phyloP scores from a whole-genome alignment of 306 rosid species.

The Cucumis hystrix region DNA sequence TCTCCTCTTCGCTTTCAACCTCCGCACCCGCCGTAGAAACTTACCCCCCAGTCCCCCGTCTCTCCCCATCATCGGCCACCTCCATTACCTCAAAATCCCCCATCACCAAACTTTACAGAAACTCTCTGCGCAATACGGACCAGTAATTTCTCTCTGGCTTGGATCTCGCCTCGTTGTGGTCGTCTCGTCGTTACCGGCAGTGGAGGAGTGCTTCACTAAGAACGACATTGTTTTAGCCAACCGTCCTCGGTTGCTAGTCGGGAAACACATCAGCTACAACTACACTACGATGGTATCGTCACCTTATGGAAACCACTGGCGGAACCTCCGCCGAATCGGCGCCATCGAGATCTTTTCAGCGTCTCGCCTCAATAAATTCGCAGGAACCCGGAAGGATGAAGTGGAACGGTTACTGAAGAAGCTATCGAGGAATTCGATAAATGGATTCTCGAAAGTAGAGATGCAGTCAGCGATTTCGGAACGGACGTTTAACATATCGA shows the following conservation, averaged over 20 bases:
- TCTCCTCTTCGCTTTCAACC: slow-evolving; percentile 14
- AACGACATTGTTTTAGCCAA: slow-evolving; percentile 50
- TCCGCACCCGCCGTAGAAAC: slow-evolving; percentile 10
- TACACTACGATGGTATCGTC: slow-evolving; percentile 16
- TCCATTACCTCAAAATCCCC: slow-evolving; percentile 36
- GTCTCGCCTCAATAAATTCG: slow-evolving; percentile 19
- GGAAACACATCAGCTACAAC: slow-evolving; percentile 35
- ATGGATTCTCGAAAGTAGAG: slow-evolving; percentile 19
- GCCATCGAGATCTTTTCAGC: slow-evolving; percentile 53
- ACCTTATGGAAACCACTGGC: slow-evolving; percentile 68
- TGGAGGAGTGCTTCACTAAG: slow-evolving; percentile 60
- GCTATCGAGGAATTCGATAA: slow-evolving; percentile 3
- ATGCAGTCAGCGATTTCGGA: slow-evolving; percentile 28
- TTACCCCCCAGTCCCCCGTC: slow-evolving; percentile 41
- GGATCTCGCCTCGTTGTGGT: slow-evolving; percentile 27
- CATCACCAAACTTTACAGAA: slow-evolving; percentile 19
- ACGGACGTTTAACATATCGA: slow-evolving; percentile 39
- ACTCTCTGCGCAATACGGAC: slow-evolving; percentile 38
- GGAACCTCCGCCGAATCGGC: slow-evolving; percentile 57
- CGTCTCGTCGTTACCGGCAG: slow-evolving; percentile 33
- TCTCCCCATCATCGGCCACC: slow-evolving; percentile 51
- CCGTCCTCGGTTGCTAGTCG: slow-evolving; percentile 14
- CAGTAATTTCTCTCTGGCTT: slow-evolving; percentile 14
- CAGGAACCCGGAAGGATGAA: slow-evolving; percentile 27
- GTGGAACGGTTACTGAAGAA: slow-evolving; percentile 20